Evolutionary conservation across 306 rosid genomes (phyloP).

Genomic region (Echinosophora koreensis): DNA sequence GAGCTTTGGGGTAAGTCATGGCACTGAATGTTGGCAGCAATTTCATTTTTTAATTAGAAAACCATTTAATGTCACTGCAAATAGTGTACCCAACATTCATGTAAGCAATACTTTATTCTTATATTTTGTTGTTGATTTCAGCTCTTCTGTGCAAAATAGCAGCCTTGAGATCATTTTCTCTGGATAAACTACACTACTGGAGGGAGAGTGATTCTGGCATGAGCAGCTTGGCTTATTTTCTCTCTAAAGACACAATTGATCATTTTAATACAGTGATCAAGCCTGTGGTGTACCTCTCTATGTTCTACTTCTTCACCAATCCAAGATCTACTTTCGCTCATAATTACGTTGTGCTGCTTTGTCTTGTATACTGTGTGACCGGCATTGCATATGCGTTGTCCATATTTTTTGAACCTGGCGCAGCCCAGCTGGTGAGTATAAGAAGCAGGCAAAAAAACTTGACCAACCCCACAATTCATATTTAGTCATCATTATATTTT

Average conservation of each 20-base stretch:
- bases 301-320: slow-evolving; percentile 91
- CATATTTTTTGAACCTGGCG: slow-evolving; percentile 85
- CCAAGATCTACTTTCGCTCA: slow-evolving; percentile 90
- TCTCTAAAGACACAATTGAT: slow-evolving; percentile 91
- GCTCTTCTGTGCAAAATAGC: slow-evolving; percentile 96
- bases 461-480: background rate
- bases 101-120: slow-evolving; percentile 40
- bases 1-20: background rate
- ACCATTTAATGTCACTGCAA: background rate
- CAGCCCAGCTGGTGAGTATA: slow-evolving; percentile 90
- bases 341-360: slow-evolving; percentile 77
- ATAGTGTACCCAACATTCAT: slow-evolving; percentile 32
- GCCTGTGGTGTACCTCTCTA: slow-evolving; percentile 91
- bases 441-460: slow-evolving; percentile 1
- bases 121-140: slow-evolving; percentile 54
- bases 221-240: slow-evolving; percentile 98
- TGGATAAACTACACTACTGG: slow-evolving; percentile 84
- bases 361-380: slow-evolving; percentile 94
- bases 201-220: slow-evolving; percentile 93
- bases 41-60: background rate
- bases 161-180: slow-evolving; percentile 90
- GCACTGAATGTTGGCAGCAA: background rate
- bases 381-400: slow-evolving; percentile 92
- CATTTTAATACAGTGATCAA: slow-evolving; percentile 81
- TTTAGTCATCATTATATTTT: slow-evolving; percentile 29